Evolutionary conservation across 2,329 filamentous ascomycete species (phyloP).

Genomic region (Daldinia eschscholtzii): DNA sequence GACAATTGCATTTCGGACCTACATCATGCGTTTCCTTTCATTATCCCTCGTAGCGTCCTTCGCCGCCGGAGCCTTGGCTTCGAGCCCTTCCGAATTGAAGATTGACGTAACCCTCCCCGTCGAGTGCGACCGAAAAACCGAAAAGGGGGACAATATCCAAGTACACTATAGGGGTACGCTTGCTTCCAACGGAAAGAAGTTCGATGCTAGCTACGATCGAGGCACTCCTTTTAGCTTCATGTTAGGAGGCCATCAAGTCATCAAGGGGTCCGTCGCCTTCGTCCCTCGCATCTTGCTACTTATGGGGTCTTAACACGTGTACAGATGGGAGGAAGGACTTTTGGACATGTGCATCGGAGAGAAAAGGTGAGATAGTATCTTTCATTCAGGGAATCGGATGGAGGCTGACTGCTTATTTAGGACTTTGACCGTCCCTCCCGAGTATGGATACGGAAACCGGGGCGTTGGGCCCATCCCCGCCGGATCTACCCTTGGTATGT

Average conservation of each 20-base stretch:
- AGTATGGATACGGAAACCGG: slow-evolving; percentile 83
- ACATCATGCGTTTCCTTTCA: slow-evolving; percentile 55
- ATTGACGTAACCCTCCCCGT: slow-evolving; percentile 81
- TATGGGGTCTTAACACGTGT: slow-evolving; percentile 41
- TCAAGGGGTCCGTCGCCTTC: slow-evolving; percentile 76
- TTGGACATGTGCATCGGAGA: slow-evolving; percentile 96
- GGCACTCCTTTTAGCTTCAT: slow-evolving; percentile 81
- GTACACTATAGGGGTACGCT: slow-evolving; percentile 93
- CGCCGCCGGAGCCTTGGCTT: slow-evolving; percentile 64
- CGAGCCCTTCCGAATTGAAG: slow-evolving; percentile 67
- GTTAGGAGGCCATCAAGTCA: slow-evolving; percentile 85
- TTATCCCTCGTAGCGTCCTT: slow-evolving; percentile 66
- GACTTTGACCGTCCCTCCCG: slow-evolving; percentile 89
- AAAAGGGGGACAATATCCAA: slow-evolving; percentile 80
- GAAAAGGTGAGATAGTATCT: slow-evolving; percentile 66
- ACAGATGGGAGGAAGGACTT: slow-evolving; percentile 89
- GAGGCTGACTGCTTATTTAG: slow-evolving; percentile 53
- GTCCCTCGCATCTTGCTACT: neutral
- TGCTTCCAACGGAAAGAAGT: slow-evolving; percentile 77
- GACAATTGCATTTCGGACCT: neutral
- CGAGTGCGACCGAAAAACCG: slow-evolving; percentile 82
- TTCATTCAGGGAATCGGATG: neutral
- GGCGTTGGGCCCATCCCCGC: slow-evolving; percentile 85
- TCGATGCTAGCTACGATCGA: slow-evolving; percentile 88
- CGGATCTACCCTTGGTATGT: slow-evolving; percentile 79